A percentile compares a stretch with the other conserved stretches of the same genome.
Evolutionary conservation across 441 rosid species (phyloP).

Genomic region (Pelargonium myrrhifolium): DNA sequence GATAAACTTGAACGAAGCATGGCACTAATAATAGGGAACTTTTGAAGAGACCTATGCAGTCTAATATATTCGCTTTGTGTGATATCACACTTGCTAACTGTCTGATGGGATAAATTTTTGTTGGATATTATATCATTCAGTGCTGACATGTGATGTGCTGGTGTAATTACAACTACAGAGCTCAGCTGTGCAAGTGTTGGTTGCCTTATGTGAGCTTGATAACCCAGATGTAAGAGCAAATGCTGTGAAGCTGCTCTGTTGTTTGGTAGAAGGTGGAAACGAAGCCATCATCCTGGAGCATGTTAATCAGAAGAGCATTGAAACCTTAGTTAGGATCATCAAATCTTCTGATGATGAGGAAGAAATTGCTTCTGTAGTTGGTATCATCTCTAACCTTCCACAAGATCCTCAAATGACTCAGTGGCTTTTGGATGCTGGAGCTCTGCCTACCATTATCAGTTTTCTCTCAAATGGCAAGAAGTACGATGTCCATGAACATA

Average conservation of each 20-base stretch:
- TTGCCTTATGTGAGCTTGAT: constrained; percentile 38
- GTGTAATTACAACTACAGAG: constrained; percentile 30
- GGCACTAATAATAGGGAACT: too few species aligned
- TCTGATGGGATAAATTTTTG: constrained; percentile 2
- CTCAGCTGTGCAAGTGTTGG: constrained; percentile 44
- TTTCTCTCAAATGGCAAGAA: constrained; percentile 21
- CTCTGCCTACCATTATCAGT: constrained; percentile 26
- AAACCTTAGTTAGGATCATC: constrained; percentile 43
- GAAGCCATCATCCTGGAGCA: constrained; percentile 42
- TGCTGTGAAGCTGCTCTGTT: constrained; percentile 48
- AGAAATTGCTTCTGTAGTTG: constrained; percentile 41
- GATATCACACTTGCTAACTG: neutral
- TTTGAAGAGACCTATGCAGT: too few species aligned
- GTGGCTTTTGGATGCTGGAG: constrained; percentile 44
- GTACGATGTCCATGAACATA: constrained; percentile 27
- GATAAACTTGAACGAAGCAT: neutral
- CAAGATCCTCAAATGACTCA: constrained; percentile 36
- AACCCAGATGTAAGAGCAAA: constrained; percentile 35
- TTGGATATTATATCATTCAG: neutral
- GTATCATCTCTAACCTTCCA: constrained; percentile 45
- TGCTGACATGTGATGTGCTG: constrained; percentile 6
- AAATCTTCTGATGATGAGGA: constrained; percentile 32
- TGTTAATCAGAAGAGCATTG: constrained; percentile 34
- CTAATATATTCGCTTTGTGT: neutral
- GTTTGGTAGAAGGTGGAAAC: constrained; percentile 43